Conservation (phyloP, 768 basidiomycete species). For the Boletus rufocinnamomeus region DNA sequence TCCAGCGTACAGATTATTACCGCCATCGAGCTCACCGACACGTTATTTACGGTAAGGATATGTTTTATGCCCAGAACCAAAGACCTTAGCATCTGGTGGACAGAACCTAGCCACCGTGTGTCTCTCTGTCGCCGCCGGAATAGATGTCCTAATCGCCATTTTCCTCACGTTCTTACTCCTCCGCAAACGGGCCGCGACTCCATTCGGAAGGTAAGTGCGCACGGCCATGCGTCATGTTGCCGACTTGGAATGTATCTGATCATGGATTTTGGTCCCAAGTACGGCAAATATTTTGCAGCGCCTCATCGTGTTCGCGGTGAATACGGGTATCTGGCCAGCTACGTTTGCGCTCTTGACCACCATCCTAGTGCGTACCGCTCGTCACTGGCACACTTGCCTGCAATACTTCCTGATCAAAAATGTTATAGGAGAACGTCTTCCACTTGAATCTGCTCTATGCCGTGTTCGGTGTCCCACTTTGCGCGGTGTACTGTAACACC, state of each 20-base stretch:
- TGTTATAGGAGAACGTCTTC: background rate
- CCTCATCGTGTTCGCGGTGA: constrained; percentile 9
- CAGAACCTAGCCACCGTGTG: background rate
- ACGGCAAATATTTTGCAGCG: constrained; percentile 11
- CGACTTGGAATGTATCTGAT: background rate
- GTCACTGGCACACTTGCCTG: background rate
- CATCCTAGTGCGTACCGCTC: constrained; percentile 45
- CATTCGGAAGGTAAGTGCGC: background rate
- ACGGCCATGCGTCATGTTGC: too few relatives aligned
- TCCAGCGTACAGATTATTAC: background rate
- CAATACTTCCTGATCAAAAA: background rate
- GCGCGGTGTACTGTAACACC: constrained; percentile 16
- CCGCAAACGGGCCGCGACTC: background rate
- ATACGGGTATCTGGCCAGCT: constrained; percentile 49
- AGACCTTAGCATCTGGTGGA: background rate
- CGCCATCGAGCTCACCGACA: background rate
- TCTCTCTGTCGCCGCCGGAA: background rate
- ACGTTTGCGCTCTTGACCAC: constrained; percentile 44
- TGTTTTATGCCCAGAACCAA: background rate
- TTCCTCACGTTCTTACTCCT: constrained; percentile 3
- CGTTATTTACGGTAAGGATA: background rate
- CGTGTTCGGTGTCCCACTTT: constrained; percentile 10
- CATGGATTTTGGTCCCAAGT: background rate
- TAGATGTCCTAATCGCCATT: constrained; percentile 10
- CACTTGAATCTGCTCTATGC: background rate